A percentile compares a stretch with the other conserved stretches of the same genome.
Conservation (phyloP, 495 filamentous ascomycete species). For the Tuber brumale region DNA sequence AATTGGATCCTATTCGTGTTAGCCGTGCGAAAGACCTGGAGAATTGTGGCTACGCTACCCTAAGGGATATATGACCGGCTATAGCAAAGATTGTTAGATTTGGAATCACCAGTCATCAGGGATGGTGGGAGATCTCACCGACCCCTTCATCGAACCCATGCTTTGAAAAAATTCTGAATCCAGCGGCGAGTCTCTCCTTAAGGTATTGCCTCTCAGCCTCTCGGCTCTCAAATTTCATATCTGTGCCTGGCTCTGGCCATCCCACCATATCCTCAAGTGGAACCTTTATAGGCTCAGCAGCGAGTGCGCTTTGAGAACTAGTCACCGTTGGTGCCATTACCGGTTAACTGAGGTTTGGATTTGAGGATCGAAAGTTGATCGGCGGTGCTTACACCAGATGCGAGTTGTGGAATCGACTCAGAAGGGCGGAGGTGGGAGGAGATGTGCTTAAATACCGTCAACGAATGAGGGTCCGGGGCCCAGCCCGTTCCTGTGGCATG, state of each 20-base stretch:
- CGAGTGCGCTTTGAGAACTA: neutral
- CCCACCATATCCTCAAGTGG: neutral
- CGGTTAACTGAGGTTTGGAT: neutral
- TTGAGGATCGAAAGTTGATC: neutral
- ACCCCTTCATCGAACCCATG: slow-evolving; percentile 65
- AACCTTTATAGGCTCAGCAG: neutral
- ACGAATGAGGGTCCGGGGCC: neutral
- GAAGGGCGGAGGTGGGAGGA: neutral
- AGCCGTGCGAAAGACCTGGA: neutral
- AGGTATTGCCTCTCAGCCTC: slow-evolving; percentile 55
- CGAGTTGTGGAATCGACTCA: neutral
- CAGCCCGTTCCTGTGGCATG: neutral
- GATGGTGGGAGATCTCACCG: slow-evolving; percentile 47
- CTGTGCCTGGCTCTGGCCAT: neutral
- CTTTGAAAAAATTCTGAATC: slow-evolving; percentile 65
- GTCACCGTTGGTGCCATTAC: neutral
- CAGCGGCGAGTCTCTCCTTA: slow-evolving; percentile 65
- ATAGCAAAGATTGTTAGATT: neutral
- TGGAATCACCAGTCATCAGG: slow-evolving; percentile 6
- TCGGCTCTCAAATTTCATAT: neutral
- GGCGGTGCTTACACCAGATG: neutral
- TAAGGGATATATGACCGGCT: slow-evolving; percentile 35
- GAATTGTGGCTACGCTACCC: slow-evolving; percentile 2
- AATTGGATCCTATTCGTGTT: slow-evolving; percentile 53
- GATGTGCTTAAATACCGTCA: neutral